Base-by-base conservation (phyloP, 106 monocot genomes). In the Phalaenopsis equestris region DNA sequence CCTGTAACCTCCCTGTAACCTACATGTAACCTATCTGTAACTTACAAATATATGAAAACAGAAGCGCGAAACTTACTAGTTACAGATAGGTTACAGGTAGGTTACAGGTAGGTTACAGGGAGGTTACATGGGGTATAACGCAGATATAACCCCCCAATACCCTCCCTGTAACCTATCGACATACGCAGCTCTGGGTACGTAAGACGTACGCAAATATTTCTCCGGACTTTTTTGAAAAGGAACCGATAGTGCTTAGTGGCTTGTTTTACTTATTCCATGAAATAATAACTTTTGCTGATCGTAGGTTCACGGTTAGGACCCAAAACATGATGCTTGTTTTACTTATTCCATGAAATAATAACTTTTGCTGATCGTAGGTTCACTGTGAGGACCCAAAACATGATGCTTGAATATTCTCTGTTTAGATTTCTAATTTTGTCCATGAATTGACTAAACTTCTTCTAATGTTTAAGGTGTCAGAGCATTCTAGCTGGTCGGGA, bases 401-500 rank as follows among this genome's bases (percentile, higher is more conserved):
- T 68, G 61, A 68, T 68, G 23, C 68, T 68, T 68, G 36, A 14
- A 70, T 70, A 68, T 21, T 45, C n/a, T 42, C 18, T 74, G 1
- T 45, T 18, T 72, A 9, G 10, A 74, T 45, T 70, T 74, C 10
- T 74, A 42, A 61, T 42, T 5, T 15, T 30, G 6, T 45, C 45
- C 43, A 41, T 45, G 18, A 16, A 21, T 74, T 74, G n/a, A 43
- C 72, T 41, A 45, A 74, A 42, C 1, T 74, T 36, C 23, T 2
- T 70, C 70, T 74, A 52, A 37, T 11, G 6, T 78, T 14, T 82
- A 82, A 99, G 99, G 99, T 95, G 76, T 99, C 99, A 76, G 99
- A 99, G 83, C 90, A 99, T 95, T 93, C 99, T 80, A 95, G 93
- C 84, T 99, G 99, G 99, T 99, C 99, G 41, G 99, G 99, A 10